phyloP scores from a whole-genome alignment of 257 asterid species.

The Euphrasia confusa region DNA sequence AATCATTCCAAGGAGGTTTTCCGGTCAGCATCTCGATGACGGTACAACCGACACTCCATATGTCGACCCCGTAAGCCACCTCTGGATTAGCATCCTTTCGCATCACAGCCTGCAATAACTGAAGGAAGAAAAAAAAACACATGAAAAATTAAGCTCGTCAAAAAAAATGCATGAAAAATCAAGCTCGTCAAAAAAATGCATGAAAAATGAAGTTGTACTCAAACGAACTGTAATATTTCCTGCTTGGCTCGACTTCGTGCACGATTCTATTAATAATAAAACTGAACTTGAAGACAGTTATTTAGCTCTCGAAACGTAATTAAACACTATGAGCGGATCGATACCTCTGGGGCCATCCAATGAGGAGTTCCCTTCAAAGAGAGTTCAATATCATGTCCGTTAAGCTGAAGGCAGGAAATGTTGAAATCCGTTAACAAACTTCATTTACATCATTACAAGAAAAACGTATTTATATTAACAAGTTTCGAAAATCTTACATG shows the following conservation, averaged over 20 bases:
- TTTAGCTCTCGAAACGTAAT: background rate
- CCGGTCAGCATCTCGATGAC: constrained; percentile 89
- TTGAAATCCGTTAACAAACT: background rate
- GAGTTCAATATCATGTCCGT: constrained; percentile 6
- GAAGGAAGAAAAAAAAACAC: constrained; percentile 19
- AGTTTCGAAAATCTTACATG: constrained; percentile 48
- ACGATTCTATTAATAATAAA: background rate
- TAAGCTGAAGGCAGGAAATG: constrained; percentile 2
- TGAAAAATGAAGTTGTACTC: background rate
- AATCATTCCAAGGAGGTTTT: constrained; percentile 85
- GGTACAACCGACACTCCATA: constrained; percentile 94
- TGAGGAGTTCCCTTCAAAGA: constrained; percentile 25
- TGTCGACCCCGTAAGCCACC: constrained; percentile 71
- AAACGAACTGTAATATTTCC: background rate
- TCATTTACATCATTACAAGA: background rate
- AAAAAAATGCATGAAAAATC: too few relatives aligned
- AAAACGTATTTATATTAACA: background rate
- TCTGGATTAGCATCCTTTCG: constrained; percentile 63
- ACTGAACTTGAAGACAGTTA: background rate
- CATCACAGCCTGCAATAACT: constrained; percentile 81
- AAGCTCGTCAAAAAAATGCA: background rate
- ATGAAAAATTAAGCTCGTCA: too few relatives aligned
- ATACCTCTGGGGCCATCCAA: constrained; percentile 98
- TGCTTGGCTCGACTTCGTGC: background rate
- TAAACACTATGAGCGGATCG: background rate